Evolutionary conservation across 2,329 filamentous ascomycete species (phyloP), one percentile per base, ranked within the genome.

Genomic region (Hortaea werneckii): DNA sequence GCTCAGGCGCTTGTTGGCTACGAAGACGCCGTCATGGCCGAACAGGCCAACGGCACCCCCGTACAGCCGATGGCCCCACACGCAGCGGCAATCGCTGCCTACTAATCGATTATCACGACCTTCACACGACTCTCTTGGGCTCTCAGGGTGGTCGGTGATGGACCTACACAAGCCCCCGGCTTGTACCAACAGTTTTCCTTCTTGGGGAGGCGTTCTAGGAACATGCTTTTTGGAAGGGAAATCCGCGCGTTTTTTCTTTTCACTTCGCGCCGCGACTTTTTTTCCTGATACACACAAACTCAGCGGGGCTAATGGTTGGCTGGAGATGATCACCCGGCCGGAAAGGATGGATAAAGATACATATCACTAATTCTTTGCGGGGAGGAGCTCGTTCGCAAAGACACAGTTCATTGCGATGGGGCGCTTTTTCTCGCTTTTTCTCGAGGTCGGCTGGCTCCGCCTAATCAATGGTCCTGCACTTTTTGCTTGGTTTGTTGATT

Each of bases 1-100:
- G 86, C 89, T 34, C 89, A 96, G 71, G 89, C 92, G 54, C 81
- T 98, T 30, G 80, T 90, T 55, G 89, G 90, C 66, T 96, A 95
- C 62, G 88, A 95, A 64, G 90, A 95, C 65, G 85, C 89, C 44
- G 64, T 76, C 58, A 69, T 72, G 40, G 66, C 69, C 11, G 67
- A 68, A 45, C 51, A 55, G 12, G 48, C 49, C 42, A 55, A 56
- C 48, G 47, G 49, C 49, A 49, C 50, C 39, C 47, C 52, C 29
- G 51, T 43, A 28, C 35, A 49, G 10, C 48, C 48, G 26, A 50
- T 58, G 8, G 54, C 54, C 34, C 52, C 59, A 41, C 57, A 58
- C 42, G 53, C 54, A 12, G 50, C 58, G 26, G 58, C 60, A 50
- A 58, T 62, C 39, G 54, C 58, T 40, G 59, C 58, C 40, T 62